Evolutionary conservation across 306 rosid genomes (phyloP).

Genomic region (Prunus kanzakura): DNA sequence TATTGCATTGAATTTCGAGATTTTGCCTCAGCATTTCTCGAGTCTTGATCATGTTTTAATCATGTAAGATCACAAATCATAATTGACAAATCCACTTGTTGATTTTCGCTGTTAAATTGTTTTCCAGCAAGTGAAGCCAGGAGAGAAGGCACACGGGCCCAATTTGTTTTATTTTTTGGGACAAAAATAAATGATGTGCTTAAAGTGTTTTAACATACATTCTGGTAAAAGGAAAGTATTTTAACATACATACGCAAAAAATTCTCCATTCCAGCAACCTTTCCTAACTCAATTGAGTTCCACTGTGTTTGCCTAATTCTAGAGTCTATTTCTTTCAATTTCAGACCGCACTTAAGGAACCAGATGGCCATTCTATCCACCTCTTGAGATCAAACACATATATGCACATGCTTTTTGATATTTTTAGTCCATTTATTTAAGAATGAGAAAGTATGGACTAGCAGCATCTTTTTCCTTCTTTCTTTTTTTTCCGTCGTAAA

Average conservation of each 20-base stretch:
- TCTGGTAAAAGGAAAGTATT: too few species aligned
- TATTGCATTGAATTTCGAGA: background rate
- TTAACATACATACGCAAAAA: too few species aligned
- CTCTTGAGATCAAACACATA: background rate
- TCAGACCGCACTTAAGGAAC: background rate
- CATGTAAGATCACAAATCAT: background rate
- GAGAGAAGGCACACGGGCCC: background rate
- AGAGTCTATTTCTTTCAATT: too few species aligned
- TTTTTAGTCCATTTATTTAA: background rate
- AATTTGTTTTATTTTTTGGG: too few species aligned
- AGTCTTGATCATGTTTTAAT: background rate
- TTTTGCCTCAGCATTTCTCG: background rate
- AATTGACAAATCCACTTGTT: background rate
- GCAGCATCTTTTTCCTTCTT: too few species aligned
- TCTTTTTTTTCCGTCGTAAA: too few species aligned
- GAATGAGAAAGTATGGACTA: background rate
- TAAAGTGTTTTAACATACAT: too few species aligned
- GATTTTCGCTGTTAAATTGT: background rate
- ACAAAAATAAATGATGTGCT: too few species aligned
- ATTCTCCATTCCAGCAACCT: too few species aligned
- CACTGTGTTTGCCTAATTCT: too few species aligned
- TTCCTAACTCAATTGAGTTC: too few species aligned
- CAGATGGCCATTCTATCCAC: background rate
- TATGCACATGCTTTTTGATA: background rate
- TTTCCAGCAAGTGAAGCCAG: background rate